Base-by-base conservation (phyloP, 2,329 filamentous ascomycete genomes). In the Paracorniculantispora psalliotae region DNA sequence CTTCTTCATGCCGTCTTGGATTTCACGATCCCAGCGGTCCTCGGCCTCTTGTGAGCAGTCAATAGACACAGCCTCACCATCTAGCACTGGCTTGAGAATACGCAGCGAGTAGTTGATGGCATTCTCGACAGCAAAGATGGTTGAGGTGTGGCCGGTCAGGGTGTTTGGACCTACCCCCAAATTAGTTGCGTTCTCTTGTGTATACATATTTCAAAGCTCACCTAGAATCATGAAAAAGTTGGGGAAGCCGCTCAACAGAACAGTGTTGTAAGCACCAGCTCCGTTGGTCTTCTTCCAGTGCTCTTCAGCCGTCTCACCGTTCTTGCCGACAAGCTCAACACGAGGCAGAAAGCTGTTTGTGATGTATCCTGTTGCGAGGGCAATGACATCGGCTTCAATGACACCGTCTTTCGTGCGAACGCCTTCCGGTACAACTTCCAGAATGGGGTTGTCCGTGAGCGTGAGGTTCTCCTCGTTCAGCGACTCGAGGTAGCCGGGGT, bases 141-240 rank as follows among this genome's bases (percentile, higher is more conserved):
- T 81, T 13, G 79, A 83, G 0, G 77, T 81, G 67, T 89, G 85
- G 0, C 85, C 86, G 0, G 85, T 88, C 0, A 75, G 76, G 0
- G 83, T 81, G 66, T 89, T 89, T 0, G 85, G 85, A 0, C 85
- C 74, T 74, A 43, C 1, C 25, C 35, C 12, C 25, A 9, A 10
- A 30, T 35, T 10, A 56, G 51, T 23, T 2, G 57, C 5, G 7
- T n/a, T 15, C 30, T n/a, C 15, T 30, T n/a, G 28, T 28, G 7
- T 15, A 3, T 12, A 3, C 1, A 17, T 13, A 21, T 21, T 1
- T 35, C 9, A 15, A 23, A 33, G 5, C 67, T 61, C 51, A 71
- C 75, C 85, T 43, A 85, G 79, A 0, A 87, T 70, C 59, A 86
- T 75, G 71, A 88, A 87, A 65, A 87, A 83, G 66, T 88, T 88